Evolutionary conservation across 139 green algal species (phyloP).

Genomic region (Parachlorella kessleri): DNA sequence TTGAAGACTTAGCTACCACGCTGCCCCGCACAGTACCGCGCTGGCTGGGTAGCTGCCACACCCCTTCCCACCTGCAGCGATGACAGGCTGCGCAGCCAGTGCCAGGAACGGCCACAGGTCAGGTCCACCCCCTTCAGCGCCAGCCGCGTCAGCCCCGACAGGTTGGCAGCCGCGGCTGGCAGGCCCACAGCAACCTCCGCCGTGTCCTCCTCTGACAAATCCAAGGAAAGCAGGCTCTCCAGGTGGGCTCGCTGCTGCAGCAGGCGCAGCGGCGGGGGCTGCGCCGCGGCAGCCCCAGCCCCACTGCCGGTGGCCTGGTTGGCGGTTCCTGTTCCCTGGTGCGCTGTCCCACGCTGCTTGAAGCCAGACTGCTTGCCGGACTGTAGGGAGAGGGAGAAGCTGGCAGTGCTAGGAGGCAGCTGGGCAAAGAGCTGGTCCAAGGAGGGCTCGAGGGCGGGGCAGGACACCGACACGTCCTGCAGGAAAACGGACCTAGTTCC

Average conservation of each 20-base stretch:
- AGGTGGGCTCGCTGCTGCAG: not conserved
- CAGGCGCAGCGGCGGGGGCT: not conserved
- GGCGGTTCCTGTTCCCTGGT: too few relatives aligned
- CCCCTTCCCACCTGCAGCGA: not conserved
- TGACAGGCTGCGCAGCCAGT: not conserved
- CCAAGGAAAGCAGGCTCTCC: not conserved
- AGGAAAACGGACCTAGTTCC: not conserved
- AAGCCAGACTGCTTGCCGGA: not conserved
- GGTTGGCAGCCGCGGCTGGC: not conserved
- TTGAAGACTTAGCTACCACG: not conserved
- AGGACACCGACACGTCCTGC: not conserved
- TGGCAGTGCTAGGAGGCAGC: not conserved
- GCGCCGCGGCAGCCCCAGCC: not conserved
- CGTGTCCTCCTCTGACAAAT: not conserved
- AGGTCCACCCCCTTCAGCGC: not conserved
- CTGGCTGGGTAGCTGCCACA: not conserved
- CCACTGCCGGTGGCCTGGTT: not conserved
- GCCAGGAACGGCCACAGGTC: not conserved
- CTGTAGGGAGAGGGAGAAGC: not conserved
- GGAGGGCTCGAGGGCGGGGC: not conserved
- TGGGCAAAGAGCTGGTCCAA: not conserved
- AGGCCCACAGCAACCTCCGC: not conserved
- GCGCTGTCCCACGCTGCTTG: too few relatives aligned
- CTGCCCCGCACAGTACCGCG: not conserved
- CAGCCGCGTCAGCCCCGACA: not conserved